Evolutionary conservation across 208 protist species (phyloP).

Genomic region (Wallacemonas collosoma): DNA sequence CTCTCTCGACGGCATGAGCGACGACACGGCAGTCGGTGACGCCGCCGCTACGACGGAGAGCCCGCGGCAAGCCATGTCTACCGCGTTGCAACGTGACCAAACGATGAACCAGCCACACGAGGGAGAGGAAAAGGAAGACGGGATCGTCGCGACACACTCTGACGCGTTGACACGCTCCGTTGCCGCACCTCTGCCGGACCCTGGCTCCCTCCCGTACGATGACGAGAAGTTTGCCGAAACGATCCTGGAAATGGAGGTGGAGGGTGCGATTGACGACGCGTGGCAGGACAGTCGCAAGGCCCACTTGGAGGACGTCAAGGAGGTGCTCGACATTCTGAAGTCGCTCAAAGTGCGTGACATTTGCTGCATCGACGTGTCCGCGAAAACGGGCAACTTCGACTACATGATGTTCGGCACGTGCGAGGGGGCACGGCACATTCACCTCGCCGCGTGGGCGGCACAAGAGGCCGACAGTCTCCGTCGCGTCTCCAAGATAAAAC

Average conservation of each 20-base stretch:
- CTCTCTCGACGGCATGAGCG: neutral
- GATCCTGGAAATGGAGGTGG: conserved; percentile 90
- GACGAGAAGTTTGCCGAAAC: conserved; percentile 84
- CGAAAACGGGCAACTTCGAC: conserved; percentile 88
- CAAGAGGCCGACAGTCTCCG: conserved; percentile 79
- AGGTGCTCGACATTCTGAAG: conserved; percentile 63
- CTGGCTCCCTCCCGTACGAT: conserved; percentile 75
- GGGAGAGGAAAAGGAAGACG: too few relatives aligned
- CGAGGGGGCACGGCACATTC: conserved; percentile 86
- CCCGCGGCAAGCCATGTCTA: neutral
- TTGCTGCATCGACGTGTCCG: conserved; percentile 81
- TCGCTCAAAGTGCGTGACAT: conserved; percentile 84
- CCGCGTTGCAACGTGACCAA: too few relatives aligned
- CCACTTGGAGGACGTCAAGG: conserved; percentile 80
- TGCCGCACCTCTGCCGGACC: neutral
- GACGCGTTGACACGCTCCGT: neutral
- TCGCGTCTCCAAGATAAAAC: conserved; percentile 76
- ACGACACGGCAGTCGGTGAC: neutral
- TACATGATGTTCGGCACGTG: conserved; percentile 91
- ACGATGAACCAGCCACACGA: too few relatives aligned
- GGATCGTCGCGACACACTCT: neutral
- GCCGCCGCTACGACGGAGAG: neutral
- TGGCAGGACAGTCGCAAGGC: conserved; percentile 83
- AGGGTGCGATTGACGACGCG: conserved; percentile 83
- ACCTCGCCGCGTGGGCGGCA: conserved; percentile 88